phyloP scores from a whole-genome alignment of 352 stramenopile genomes.

The Globisporangium cystogenes region DNA sequence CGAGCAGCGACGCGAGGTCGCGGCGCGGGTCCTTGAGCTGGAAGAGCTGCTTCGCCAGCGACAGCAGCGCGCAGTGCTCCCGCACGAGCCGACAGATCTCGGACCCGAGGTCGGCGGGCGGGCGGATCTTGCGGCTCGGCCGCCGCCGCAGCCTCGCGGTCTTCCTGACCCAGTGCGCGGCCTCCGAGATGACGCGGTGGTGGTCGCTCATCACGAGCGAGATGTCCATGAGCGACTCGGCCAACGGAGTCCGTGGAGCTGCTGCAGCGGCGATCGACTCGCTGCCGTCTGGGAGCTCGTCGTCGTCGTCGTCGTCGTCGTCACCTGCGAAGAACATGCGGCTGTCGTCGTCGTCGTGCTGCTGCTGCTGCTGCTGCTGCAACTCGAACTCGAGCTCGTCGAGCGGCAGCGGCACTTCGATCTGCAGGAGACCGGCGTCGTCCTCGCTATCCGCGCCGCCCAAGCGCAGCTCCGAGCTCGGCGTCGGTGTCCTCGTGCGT shows the following conservation, averaged over 20 bases:
- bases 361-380: no score
- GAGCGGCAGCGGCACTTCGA: slow-evolving; percentile 1
- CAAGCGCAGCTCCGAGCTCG: not conserved
- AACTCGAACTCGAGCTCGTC: slow-evolving; percentile 13
- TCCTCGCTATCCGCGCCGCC: not conserved
- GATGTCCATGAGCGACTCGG: slow-evolving; percentile 61
- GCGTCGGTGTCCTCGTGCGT: slow-evolving; percentile 28
- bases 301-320: not conserved
- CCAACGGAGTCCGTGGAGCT: slow-evolving; percentile 24
- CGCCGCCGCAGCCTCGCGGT: slow-evolving; percentile 15
- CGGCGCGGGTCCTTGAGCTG: slow-evolving; percentile 39
- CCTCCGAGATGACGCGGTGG: slow-evolving; percentile 51
- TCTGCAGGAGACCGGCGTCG: not conserved
- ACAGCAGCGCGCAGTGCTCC: slow-evolving; percentile 50
- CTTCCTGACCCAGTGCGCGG: slow-evolving; percentile 40
- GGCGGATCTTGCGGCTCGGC: slow-evolving; percentile 1
- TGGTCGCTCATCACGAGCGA: slow-evolving; percentile 77
- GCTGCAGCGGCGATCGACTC: not conserved
- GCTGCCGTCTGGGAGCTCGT: not conserved
- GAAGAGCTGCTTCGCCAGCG: slow-evolving; percentile 41
- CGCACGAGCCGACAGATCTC: slow-evolving; percentile 50
- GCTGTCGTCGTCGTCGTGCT: no score
- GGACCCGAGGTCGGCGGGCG: slow-evolving; percentile 22
- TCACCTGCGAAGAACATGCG: slow-evolving; percentile 1
- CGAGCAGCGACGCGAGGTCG: slow-evolving; percentile 43